Base-by-base conservation (phyloP, 1,284 basidiomycete genomes). In the Marasmius sp. region DNA sequence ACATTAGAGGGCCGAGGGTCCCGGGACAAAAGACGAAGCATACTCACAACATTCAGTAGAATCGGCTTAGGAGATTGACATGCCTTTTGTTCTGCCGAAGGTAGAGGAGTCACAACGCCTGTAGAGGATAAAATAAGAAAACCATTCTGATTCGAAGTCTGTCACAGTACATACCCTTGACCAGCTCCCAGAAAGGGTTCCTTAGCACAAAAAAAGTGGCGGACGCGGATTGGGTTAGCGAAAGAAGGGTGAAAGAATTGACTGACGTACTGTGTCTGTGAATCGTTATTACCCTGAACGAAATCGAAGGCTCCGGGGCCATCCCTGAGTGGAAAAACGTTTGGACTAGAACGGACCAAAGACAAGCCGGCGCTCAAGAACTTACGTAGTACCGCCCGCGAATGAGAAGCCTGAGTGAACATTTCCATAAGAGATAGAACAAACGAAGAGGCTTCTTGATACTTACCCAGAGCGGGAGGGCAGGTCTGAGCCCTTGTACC, bases 11-110 rank as follows among this genome's bases (percentile, higher is more conserved):
- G 54, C 51, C 49, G 51, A 60, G 49, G 59, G 47, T 39, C 61
- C 60, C 37, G 57, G 52, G 14, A 38, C 5, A 54, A 38, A 9
- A 18, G 14, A 49, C 41, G 43, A 47, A 50, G 57, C 22, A 49
- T 49, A 76, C 82, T 48, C 69, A 88, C 87, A 39, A 85, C 87
- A 70, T 93, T 88, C 36, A 92, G 76, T 22, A 94, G 75, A 68
- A 94, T 89, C 5, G 91, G 89, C 73, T 94, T 94, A n/a, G 92
- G 91, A 67, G 77, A 74, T 60, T 94, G 93, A 72, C 93, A 94
- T 14, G 82, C 84, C 61, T 82, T 77, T 69, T 94, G 91, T 59
- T 83, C 81, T 58, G 78, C 72, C 22, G 78, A 78, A 0, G 90
- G 88, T 1, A 72, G 55, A 22, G 89, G 87, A 8, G 90, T 93